Base-by-base conservation (phyloP, 192 early-diverging fungal genomes). In the Phlyctochytrium planicorne region DNA sequence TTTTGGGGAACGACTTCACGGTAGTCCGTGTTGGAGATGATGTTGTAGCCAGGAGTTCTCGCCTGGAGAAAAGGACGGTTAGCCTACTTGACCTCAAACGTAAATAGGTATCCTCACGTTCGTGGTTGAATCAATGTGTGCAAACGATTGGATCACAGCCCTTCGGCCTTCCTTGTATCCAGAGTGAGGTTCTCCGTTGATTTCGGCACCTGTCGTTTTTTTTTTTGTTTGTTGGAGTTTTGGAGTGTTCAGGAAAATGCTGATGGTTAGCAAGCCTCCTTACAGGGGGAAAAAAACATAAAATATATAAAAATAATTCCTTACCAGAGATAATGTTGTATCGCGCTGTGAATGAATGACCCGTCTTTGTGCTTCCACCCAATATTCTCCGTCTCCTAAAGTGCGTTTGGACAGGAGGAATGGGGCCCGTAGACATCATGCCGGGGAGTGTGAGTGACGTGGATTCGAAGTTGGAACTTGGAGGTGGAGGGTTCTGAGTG, bases 301-400 rank as follows among this genome's bases (percentile, higher is more conserved):
- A 68, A 52, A n/a, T 32, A 70, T 25, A 30, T 65, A 24, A 68
- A 65, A 16, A 16, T 35, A 16, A 2, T 1, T 1, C 20, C 2
- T 32, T 55, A 73, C 76, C 76, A 34, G 76, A 67, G 31, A 78
- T 73, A 60, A 78, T 78, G 57, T 78, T 74, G 65, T 78, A 74
- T 32, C 76, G 34, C 6, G 4, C n/a, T 2, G 69, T 53, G 63
- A 36, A 36, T 31, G 32, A 36, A 57, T 60, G 60, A 34, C 66
- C 32, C n/a, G 30, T 56, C n/a, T 40, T 64, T 33, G 59, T 63
- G 70, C 33, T n/a, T 24, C 53, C 61, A 52, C 69, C 50, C 52
- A 35, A 35, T 64, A 68, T 36, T 59, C 23, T 68, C 56, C 35
- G 10, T 59, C 66, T 40, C 70, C 10, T 31, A 40, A 66, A 57